Percentiles rank a stretch among this genome's conserved stretches.
Conservation (phyloP, 1,139 yeast genomes). For the Kodamaea derodonti region DNA sequence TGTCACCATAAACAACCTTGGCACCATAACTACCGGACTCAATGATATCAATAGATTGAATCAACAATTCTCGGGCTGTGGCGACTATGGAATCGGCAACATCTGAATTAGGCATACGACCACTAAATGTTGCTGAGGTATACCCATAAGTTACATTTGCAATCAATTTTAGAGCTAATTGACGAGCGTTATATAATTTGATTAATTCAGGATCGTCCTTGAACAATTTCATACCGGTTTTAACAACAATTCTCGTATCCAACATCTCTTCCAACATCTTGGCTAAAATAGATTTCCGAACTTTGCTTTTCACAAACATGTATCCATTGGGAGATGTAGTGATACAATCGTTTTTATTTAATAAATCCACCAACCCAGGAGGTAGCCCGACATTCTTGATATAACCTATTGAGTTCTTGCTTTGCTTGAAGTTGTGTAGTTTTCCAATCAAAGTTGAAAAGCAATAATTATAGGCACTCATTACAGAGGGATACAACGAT, state of each 20-base stretch:
- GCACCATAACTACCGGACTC: slow-evolving; percentile 76
- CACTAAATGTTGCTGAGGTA: slow-evolving; percentile 90
- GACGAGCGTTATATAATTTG: slow-evolving; percentile 69
- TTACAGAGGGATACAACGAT: slow-evolving; percentile 86
- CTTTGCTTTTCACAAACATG: slow-evolving; percentile 61
- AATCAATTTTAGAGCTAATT: slow-evolving; percentile 79
- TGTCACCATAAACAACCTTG: slow-evolving; percentile 93
- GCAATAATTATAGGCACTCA: slow-evolving; percentile 90
- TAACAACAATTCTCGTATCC: slow-evolving; percentile 75
- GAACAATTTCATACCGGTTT: slow-evolving; percentile 62
- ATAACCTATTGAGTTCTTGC: slow-evolving; percentile 38
- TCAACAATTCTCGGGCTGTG: slow-evolving; percentile 81
- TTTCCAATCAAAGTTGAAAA: slow-evolving; percentile 83
- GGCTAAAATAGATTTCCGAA: slow-evolving; percentile 72
- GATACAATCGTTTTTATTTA: slow-evolving; percentile 49
- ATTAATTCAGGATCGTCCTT: slow-evolving; percentile 42
- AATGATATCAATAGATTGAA: slow-evolving; percentile 64
- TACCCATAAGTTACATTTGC: slow-evolving; percentile 97
- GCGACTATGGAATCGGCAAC: slow-evolving; percentile 93
- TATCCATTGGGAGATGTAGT: slow-evolving; percentile 84
- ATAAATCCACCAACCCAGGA: slow-evolving; percentile 51
- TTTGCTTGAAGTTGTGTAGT: slow-evolving; percentile 48
- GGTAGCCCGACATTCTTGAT: slow-evolving; percentile 47
- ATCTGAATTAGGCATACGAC: slow-evolving; percentile 96
- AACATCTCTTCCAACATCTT: slow-evolving; percentile 82